These are phyloP conservation scores for Tricholoma matsutake DNA, from an alignment of 768 basidiomycete genomes.

Conservation along the genomic window DNA sequence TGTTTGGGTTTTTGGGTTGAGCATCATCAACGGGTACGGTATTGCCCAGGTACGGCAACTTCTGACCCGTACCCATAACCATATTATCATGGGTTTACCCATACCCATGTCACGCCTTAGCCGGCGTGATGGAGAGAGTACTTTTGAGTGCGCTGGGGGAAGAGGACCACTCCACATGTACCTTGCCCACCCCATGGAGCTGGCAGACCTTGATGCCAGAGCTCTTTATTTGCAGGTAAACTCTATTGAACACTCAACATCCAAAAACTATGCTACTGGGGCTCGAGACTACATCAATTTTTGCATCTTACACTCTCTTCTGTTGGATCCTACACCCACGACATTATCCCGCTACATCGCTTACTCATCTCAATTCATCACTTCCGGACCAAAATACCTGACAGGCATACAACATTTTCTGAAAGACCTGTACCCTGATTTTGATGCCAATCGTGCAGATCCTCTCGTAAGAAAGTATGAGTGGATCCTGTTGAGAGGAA, in stretches of 20 bases:
- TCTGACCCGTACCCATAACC: no score
- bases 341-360: slow-evolving; percentile 18
- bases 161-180: neutral
- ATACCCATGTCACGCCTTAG: no score
- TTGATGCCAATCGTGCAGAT: neutral
- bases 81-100: no score
- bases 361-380: slow-evolving; percentile 14
- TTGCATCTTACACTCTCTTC: slow-evolving; percentile 10
- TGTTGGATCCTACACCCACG: slow-evolving; percentile 18
- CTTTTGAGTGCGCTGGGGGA: slow-evolving; percentile 16
- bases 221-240: slow-evolving; percentile 15
- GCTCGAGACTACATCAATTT: slow-evolving; percentile 20
- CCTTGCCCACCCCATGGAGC: slow-evolving; percentile 10
- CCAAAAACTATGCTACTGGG: no score
- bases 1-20: no score
- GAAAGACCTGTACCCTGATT: neutral
- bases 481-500: neutral
- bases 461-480: neutral
- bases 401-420: slow-evolving; percentile 3
- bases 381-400: slow-evolving; percentile 16
- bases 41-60: no score
- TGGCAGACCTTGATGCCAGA: slow-evolving; percentile 14
- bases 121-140: slow-evolving; percentile 16
- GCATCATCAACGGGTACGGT: no score
- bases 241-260: slow-evolving; percentile 18